Percentiles rank a stretch among this genome's conserved stretches.
These are phyloP conservation scores for Lumnitzera racemosa DNA, from an alignment of 345 rosid species.

Conservation along the genomic window DNA sequence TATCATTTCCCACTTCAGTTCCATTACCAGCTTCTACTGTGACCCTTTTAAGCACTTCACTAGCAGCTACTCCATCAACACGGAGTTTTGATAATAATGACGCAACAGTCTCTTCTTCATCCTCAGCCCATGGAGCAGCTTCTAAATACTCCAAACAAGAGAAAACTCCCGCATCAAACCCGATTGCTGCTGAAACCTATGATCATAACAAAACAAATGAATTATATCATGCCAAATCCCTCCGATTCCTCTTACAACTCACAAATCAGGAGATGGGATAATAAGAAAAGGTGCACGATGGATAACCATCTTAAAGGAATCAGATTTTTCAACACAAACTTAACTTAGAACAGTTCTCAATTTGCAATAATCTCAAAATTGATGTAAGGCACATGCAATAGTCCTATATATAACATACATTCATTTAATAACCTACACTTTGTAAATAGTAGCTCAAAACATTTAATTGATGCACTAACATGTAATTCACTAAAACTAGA, in stretches of 20 bases:
- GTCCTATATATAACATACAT: too few relatives aligned
- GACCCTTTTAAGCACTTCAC: conserved; percentile 90
- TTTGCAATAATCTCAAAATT: too few relatives aligned
- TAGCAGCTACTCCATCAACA: conserved; percentile 89
- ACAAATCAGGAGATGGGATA: not conserved
- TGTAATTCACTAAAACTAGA: too few relatives aligned
- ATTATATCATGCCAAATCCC: conserved; percentile 5
- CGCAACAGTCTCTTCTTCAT: conserved; percentile 91
- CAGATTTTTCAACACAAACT: too few relatives aligned
- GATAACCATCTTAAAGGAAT: too few relatives aligned
- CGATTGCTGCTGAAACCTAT: conserved; percentile 94
- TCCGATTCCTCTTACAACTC: not conserved
- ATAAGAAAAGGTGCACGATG: not conserved
- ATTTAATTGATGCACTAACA: too few relatives aligned
- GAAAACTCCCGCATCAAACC: conserved; percentile 91
- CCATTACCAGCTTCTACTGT: conserved; percentile 59
- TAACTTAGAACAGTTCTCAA: too few relatives aligned
- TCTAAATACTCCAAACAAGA: conserved; percentile 95
- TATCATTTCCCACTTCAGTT: conserved; percentile 39
- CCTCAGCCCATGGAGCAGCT: conserved; percentile 99
- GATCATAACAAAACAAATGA: conserved; percentile 12
- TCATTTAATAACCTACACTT: too few relatives aligned
- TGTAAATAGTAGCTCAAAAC: too few relatives aligned
- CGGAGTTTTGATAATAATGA: conserved; percentile 70
- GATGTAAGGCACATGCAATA: too few relatives aligned